Evolutionary conservation across 768 basidiomycete genomes (phyloP), one percentile per base, ranked within the genome.

Genomic region (Trametes maxima): DNA sequence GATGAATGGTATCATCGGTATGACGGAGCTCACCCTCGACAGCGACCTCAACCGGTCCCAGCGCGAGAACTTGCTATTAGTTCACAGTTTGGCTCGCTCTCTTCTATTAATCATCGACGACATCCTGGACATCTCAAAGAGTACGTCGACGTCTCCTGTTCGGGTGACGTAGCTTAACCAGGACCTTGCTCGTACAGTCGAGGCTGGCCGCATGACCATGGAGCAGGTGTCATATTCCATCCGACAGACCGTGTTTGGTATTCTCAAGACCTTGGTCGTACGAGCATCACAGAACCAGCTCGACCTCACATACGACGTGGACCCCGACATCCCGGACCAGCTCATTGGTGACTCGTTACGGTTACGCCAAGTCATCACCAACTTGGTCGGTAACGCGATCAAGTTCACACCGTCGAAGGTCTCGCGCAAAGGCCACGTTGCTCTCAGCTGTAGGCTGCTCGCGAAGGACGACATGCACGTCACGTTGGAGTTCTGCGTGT

Each of bases 1-100:
- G 0, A 99, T 98, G 96, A 99, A 98, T 72, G 96, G 97, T 70
- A 99, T 99, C 74, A 98, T 99, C 67, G 96, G 96, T n/a, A 95
- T 99, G 95, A 99, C 96, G 24, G 95, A 96, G 75, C 77, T 99
- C 59, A 98, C 97, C 11, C 86, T 99, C 21, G 97, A 99, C 70
- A 94, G 91, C 45, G 97, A 99, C 72, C 76, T 99, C 66, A 97
- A 95, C 62, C 78, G 96, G 65, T 91, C 92, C 40, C 97, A 98
- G 74, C 80, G 96, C 62, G 97, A 98, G 79, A 97, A 95, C 73
- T 78, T 99, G 73, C 81, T 97, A 68, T 86, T 98, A 37, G 97
- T 99, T 8, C 95, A 98, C 72, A 94, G 90, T 63, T 80, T 99
- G 73, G 97, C 97, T 0, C 85, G 94, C 59, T 95, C 92, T 12